phyloP scores from a whole-genome alignment of 176 grass and related monocot species.

The Canna indica region DNA sequence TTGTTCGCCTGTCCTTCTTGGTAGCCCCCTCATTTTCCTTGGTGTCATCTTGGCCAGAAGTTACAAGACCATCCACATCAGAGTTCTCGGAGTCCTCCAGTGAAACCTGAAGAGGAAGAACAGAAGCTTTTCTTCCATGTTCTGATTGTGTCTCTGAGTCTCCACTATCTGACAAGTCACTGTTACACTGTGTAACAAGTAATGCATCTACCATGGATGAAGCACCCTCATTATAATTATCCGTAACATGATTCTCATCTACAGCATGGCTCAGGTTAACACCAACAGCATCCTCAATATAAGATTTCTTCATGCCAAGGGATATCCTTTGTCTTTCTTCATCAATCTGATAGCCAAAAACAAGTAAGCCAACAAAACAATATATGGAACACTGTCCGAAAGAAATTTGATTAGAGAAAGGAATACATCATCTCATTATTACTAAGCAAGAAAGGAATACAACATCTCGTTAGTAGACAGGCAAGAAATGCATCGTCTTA shows the following conservation, averaged over 20 bases:
- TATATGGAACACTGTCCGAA: background rate
- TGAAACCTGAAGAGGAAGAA: conserved; percentile 62
- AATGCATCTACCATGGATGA: conserved; percentile 23
- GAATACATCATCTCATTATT: background rate
- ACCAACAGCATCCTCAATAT: conserved; percentile 31
- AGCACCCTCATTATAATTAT: conserved; percentile 7
- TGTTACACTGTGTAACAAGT: conserved; percentile 6
- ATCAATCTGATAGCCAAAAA: conserved; percentile 45
- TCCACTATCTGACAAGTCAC: conserved; percentile 22
- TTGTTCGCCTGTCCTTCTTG: conserved; percentile 50
- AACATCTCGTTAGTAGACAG: too few species aligned
- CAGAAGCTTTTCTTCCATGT: conserved; percentile 31
- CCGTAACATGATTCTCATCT: conserved; percentile 18
- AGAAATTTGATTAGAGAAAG: background rate
- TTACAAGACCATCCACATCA: conserved; percentile 46
- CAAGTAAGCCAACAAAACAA: conserved; percentile 12
- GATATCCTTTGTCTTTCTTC: conserved; percentile 54
- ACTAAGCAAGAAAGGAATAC: too few species aligned
- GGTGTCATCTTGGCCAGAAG: conserved; percentile 19
- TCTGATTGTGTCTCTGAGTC: conserved; percentile 21
- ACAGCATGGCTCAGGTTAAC: conserved; percentile 12
- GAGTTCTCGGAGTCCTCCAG: conserved; percentile 70
- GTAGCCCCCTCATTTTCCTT: conserved; percentile 25
- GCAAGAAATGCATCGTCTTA: too few species aligned
- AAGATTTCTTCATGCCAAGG: conserved; percentile 84